phyloP scores from a whole-genome alignment of 1,284 basidiomycete species.

The Tylopilus orsonianus region DNA sequence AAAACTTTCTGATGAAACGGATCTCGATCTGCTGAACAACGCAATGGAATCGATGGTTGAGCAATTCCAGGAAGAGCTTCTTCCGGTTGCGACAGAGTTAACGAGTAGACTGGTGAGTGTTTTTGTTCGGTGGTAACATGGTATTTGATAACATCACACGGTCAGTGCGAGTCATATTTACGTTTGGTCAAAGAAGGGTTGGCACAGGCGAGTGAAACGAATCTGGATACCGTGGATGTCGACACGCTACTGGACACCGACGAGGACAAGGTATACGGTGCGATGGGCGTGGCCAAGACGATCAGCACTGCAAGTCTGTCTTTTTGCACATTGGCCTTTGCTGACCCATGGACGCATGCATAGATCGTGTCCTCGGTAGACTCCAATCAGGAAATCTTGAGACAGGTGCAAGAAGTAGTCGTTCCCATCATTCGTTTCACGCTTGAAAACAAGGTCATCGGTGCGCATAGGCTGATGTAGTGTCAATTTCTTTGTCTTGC shows the following conservation, averaged over 20 bases:
- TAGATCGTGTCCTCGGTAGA: constrained; percentile 76
- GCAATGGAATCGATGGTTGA: constrained; percentile 87
- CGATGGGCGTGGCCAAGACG: constrained; percentile 84
- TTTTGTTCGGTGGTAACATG: neutral
- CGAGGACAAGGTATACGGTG: constrained; percentile 82
- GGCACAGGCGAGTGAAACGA: constrained; percentile 49
- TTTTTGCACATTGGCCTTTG: too few relatives aligned
- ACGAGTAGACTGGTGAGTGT: constrained; percentile 70
- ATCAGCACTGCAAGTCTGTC: constrained; percentile 71
- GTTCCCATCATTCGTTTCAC: constrained; percentile 80
- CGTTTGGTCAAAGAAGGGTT: constrained; percentile 72
- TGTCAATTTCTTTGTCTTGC: neutral
- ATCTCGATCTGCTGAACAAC: constrained; percentile 81
- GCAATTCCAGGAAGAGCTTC: constrained; percentile 79
- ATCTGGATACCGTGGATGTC: constrained; percentile 44
- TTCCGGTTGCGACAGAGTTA: constrained; percentile 85
- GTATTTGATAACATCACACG: constrained; percentile 3
- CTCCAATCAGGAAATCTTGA: constrained; percentile 71
- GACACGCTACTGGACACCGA: constrained; percentile 59
- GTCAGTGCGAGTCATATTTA: constrained; percentile 77
- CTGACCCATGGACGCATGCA: neutral
- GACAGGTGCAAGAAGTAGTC: constrained; percentile 79
- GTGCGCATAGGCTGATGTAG: constrained; percentile 39
- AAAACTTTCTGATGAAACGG: constrained; percentile 87
- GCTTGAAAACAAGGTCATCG: constrained; percentile 70